phyloP scores from a whole-genome alignment of 2,329 filamentous ascomycete genomes.

The Paracoccidioides lutzii region DNA sequence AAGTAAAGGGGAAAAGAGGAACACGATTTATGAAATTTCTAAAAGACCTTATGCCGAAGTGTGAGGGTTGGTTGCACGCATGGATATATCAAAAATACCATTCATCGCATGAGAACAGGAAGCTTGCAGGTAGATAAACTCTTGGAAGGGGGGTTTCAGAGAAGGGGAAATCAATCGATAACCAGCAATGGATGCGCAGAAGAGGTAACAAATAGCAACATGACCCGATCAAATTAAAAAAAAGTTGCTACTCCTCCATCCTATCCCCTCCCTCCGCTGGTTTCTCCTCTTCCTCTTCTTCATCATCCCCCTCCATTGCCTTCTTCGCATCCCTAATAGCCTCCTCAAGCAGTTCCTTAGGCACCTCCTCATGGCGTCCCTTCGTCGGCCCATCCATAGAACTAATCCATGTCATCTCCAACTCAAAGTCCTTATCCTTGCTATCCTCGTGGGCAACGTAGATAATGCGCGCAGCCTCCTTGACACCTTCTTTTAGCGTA shows the following conservation, averaged over 20 bases:
- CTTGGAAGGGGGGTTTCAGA: background rate
- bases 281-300: slow-evolving; percentile 59
- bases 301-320: slow-evolving; percentile 73
- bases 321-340: slow-evolving; percentile 88
- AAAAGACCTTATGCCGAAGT: no score
- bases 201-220: background rate
- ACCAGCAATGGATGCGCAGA: no score
- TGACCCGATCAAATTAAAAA: background rate
- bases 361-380: slow-evolving; percentile 85
- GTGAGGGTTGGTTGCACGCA: no score
- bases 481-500: slow-evolving; percentile 74
- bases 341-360: slow-evolving; percentile 78
- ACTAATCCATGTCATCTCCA: slow-evolving; percentile 99
- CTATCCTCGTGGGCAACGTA: slow-evolving; percentile 96
- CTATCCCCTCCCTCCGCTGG: slow-evolving; percentile 52
- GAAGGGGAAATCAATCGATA: background rate
- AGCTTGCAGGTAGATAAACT: background rate
- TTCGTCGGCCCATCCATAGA: slow-evolving; percentile 72
- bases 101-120: background rate
- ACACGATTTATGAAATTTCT: no score
- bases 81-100: no score
- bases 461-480: slow-evolving; percentile 93
- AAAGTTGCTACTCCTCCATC: slow-evolving; percentile 63
- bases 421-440: slow-evolving; percentile 99
- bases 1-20: no score